Evolutionary conservation across 352 stramenopile genomes (phyloP).

Genomic region (Globisporangium recalcitrans): DNA sequence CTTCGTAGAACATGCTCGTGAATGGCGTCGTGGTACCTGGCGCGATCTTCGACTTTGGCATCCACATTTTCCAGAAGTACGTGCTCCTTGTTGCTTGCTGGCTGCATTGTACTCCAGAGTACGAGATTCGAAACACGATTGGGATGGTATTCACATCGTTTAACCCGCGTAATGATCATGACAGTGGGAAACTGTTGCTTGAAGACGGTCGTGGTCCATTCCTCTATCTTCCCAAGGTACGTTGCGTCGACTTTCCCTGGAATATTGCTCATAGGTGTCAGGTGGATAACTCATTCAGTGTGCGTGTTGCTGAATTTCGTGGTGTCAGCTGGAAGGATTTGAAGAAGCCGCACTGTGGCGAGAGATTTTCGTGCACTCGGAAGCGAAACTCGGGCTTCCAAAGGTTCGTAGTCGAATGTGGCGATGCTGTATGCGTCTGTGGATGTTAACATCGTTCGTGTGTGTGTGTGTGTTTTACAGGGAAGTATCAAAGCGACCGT

Average conservation of each 20-base stretch:
- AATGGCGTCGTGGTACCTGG: constrained; percentile 84
- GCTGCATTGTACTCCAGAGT: background rate
- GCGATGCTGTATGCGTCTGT: background rate
- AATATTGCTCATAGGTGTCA: background rate
- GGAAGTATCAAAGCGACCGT: constrained; percentile 88
- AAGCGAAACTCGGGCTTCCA: constrained; percentile 85
- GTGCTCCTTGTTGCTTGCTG: background rate
- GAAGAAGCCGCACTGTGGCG: constrained; percentile 94
- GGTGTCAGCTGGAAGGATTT: constrained; percentile 81
- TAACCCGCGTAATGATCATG: background rate
- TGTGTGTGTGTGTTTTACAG: constrained; percentile 18
- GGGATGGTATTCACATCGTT: background rate
- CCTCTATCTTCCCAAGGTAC: constrained; percentile 92
- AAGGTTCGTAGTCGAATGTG: constrained; percentile 28
- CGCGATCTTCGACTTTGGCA: constrained; percentile 92
- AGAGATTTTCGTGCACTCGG: constrained; percentile 90
- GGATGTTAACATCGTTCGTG: background rate
- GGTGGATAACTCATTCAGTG: background rate
- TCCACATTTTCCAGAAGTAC: constrained; percentile 95
- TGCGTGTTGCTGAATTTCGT: background rate
- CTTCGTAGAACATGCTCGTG: constrained; percentile 82
- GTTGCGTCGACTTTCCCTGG: background rate
- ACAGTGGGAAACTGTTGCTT: constrained; percentile 67
- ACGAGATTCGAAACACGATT: background rate
- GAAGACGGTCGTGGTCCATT: constrained; percentile 82